phyloP scores from a whole-genome alignment of 768 basidiomycete genomes.

The Trametes meyenii region DNA sequence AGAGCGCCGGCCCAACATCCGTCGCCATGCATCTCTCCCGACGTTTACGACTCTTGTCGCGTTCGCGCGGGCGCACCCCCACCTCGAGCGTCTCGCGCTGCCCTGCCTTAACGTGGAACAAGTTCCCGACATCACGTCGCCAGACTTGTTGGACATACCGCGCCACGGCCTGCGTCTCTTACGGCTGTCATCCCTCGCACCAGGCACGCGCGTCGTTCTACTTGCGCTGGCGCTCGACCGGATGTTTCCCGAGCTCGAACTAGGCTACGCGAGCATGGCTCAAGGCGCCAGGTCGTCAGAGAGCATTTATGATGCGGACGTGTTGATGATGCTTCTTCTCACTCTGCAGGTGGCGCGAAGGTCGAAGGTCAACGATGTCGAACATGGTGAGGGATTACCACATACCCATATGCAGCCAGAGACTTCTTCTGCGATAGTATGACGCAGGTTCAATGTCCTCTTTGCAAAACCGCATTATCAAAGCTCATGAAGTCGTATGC shows the following conservation, averaged over 20 bases:
- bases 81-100: neutral
- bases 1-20: neutral
- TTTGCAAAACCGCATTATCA: too few relatives aligned
- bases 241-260: neutral
- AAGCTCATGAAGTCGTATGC: too few relatives aligned
- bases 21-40: neutral
- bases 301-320: neutral
- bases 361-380: too few relatives aligned
- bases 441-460: too few relatives aligned
- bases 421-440: too few relatives aligned
- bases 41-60: neutral
- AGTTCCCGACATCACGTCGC: neutral
- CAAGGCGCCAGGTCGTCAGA: neutral
- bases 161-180: neutral
- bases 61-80: neutral
- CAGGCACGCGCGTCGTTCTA: neutral
- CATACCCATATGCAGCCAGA: too few relatives aligned
- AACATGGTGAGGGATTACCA: too few relatives aligned
- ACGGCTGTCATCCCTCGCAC: neutral
- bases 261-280: neutral
- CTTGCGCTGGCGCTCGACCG: neutral
- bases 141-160: neutral
- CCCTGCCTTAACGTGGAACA: neutral
- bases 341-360: neutral
- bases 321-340: neutral